A percentile compares a stretch with the other conserved stretches of the same genome.
Evolutionary conservation across 2,329 filamentous ascomycete species (phyloP).

Genomic region (Dendryphion nanum): DNA sequence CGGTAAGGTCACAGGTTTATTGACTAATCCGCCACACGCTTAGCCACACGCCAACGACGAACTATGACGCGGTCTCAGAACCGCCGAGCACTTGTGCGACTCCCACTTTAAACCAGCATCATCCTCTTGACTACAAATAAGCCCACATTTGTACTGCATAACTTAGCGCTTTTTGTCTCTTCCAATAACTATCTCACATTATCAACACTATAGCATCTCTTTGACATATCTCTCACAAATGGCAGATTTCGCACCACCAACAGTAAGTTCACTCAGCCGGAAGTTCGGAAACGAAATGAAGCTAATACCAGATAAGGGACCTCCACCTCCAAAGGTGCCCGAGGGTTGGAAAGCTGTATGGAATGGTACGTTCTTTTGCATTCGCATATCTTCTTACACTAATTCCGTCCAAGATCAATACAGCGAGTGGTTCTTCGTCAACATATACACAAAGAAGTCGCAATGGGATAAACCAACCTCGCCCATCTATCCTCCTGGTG

Average conservation of each 20-base stretch:
- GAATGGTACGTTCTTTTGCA: conserved; percentile 49
- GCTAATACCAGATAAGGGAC: conserved; percentile 32
- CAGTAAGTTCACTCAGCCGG: conserved; percentile 19
- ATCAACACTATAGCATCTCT: too few relatives aligned
- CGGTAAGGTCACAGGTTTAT: too few relatives aligned
- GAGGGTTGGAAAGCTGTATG: conserved; percentile 84
- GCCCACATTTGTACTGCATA: too few relatives aligned
- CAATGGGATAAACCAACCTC: conserved; percentile 84
- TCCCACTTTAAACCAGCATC: too few relatives aligned
- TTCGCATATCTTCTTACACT: not conserved
- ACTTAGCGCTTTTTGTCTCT: too few relatives aligned
- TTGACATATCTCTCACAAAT: conserved; percentile 19
- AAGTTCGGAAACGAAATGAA: conserved; percentile 3
- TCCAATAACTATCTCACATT: too few relatives aligned
- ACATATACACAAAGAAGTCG: conserved; percentile 81
- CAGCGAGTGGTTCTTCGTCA: conserved; percentile 92
- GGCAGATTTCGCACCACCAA: conserved; percentile 37
- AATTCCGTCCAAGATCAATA: conserved; percentile 62
- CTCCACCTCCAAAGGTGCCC: conserved; percentile 62
- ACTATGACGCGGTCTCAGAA: too few relatives aligned
- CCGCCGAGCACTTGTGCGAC: too few relatives aligned
- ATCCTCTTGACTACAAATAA: too few relatives aligned
- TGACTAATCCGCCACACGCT: too few relatives aligned
- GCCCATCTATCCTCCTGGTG: conserved; percentile 57
- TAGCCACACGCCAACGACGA: too few relatives aligned